phyloP scores from a whole-genome alignment of 768 basidiomycete species.

The Dacryopinax primogenitus region DNA sequence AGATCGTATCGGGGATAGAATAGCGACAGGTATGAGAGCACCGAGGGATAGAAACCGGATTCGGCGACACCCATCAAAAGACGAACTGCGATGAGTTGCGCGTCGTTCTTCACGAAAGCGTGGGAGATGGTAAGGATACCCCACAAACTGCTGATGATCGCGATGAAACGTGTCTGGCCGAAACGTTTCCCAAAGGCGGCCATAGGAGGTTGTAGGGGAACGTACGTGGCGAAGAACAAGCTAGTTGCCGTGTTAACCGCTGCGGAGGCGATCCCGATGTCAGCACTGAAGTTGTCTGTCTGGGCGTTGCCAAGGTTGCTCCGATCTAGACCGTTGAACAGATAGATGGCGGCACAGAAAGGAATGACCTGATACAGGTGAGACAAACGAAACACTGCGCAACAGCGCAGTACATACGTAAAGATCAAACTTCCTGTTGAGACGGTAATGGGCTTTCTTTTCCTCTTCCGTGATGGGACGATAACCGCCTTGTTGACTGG shows the following conservation, averaged over 20 bases:
- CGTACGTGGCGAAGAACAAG: constrained; percentile 17
- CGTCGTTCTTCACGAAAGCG: constrained; percentile 2
- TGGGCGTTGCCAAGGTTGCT: constrained; percentile 16
- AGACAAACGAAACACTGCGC: neutral
- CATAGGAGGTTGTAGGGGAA: neutral
- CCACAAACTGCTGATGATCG: neutral
- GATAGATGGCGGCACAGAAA: constrained; percentile 13
- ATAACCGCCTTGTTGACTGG: neutral
- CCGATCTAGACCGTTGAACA: constrained; percentile 16
- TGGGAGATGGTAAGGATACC: constrained; percentile 3
- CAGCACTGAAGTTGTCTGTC: constrained; percentile 14
- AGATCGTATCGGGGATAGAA: constrained; percentile 6
- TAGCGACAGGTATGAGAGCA: neutral
- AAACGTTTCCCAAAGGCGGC: neutral
- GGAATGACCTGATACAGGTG: constrained; percentile 6
- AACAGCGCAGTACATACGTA: neutral
- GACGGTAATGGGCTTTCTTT: neutral
- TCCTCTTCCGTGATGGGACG: neutral
- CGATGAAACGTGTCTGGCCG: neutral
- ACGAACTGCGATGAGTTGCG: neutral
- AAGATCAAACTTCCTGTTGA: neutral
- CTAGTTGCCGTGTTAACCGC: constrained; percentile 15
- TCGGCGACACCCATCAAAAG: neutral
- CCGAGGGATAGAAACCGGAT: neutral
- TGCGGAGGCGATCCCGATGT: constrained; percentile 14